phyloP scores from a whole-genome alignment of 2,329 filamentous ascomycete species.

The Trichoderma atroviride region DNA sequence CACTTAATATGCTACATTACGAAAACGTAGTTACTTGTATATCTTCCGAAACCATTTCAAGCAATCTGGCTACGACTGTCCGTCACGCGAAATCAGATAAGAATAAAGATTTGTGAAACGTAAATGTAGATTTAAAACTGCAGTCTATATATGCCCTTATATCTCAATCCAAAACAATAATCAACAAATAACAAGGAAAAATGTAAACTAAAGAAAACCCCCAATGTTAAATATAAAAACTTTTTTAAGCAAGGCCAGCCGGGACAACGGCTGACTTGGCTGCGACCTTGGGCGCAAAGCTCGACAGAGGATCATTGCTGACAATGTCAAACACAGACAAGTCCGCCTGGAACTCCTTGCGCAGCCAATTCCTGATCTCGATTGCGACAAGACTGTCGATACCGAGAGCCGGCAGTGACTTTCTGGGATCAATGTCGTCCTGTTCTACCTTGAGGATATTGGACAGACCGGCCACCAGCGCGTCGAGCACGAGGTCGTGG shows the following conservation, averaged over 20 bases:
- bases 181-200: neutral
- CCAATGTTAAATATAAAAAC: neutral
- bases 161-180: neutral
- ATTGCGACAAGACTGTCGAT: neutral
- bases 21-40: no score
- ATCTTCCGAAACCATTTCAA: no score
- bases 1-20: no score
- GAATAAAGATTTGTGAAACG: neutral
- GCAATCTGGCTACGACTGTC: no score
- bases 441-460: neutral
- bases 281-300: neutral
- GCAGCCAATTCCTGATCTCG: neutral
- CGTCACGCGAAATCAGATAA: no score
- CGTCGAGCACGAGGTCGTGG: neutral
- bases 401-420: neutral
- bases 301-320: neutral
- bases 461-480: neutral
- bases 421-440: neutral
- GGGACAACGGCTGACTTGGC: neutral
- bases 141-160: neutral
- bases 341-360: neutral
- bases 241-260: neutral
- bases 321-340: conserved; percentile 8
- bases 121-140: neutral
- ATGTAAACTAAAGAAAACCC: neutral